Evolutionary conservation across 2,329 filamentous ascomycete genomes (phyloP), one percentile per base, ranked within the genome.

Genomic region (Fusarium brevicatenulatum): DNA sequence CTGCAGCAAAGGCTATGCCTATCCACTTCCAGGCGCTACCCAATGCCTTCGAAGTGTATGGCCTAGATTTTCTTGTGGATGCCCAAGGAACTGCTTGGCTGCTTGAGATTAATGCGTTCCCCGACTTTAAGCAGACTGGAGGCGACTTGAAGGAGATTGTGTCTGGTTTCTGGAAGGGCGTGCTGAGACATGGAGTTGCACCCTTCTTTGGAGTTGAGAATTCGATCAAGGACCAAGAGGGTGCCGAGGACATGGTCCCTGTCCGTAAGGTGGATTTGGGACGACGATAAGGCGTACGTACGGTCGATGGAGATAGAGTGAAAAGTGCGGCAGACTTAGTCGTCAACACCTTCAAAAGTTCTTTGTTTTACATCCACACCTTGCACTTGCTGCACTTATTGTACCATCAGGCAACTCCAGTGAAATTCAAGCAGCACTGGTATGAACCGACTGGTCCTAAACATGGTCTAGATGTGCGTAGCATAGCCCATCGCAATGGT

Each of bases 71-170:
- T 79, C 81, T 99, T 77, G 91, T 98, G 15, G 93, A 95, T 77
- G 86, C 80, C 1, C 77, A 80, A 13, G 91, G 90, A 0, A 86
- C 78, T 7, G 89, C 90, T 7, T 98, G 91, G 90, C 81, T 99
- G 78, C 84, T 99, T 63, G 96, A 99, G 84, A 89, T 97, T 37
- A 99, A 99, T 84, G 94, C 95, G 1, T 99, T 97, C 82, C 96
- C 96, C 15, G 96, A 99, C 83, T 98, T 98, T 79, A 91, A 89
- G 78, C 95, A 98, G 88, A 97, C 95, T 21, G 96, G 96, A 13
- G 95, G 94, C 1, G 91, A 93, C 63, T 82, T 97, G 72, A 90
- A 87, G 79, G 88, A 84, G 1, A 82, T 98, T 44, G 91, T 99
- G 30, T 88, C 86, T 25, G 92, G 91, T 12, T 86, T 99, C 74